Conservation (phyloP, 2,329 filamentous ascomycete genomes). For the Aspergillus thermomutatus region DNA sequence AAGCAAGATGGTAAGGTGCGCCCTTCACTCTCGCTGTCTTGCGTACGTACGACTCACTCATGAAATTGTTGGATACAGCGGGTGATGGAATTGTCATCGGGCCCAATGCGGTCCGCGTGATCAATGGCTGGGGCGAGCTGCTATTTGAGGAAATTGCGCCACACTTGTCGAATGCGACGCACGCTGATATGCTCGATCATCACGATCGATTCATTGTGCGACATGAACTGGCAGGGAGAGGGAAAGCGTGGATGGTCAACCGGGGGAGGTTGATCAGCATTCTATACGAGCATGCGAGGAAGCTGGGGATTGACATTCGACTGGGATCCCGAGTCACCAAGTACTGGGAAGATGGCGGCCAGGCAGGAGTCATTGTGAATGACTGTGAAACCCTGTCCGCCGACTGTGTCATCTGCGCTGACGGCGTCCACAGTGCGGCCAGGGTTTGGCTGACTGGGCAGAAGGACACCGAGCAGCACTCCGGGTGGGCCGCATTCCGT, state of each 20-base stretch:
- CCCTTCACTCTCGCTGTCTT: not conserved
- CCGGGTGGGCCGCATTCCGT: not conserved
- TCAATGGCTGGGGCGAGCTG: slow-evolving; percentile 4
- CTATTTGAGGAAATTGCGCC: not conserved
- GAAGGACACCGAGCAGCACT: not conserved
- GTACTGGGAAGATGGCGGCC: slow-evolving; percentile 2
- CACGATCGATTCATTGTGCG: not conserved
- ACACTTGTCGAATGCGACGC: not conserved
- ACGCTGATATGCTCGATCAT: not conserved
- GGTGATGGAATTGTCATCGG: slow-evolving; percentile 10
- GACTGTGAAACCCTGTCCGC: not conserved
- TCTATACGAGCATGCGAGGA: not conserved
- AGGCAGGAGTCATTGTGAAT: slow-evolving; percentile 1
- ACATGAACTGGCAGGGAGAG: not conserved
- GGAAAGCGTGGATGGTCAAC: not conserved
- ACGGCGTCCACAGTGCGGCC: slow-evolving; percentile 1
- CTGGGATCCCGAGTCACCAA: not conserved
- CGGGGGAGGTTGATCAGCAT: not conserved
- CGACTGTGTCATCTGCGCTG: slow-evolving; percentile 2
- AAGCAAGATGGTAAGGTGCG: not conserved
- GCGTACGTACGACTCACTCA: slow-evolving; percentile 2
- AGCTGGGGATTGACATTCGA: slow-evolving; percentile 2
- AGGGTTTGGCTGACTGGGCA: not conserved
- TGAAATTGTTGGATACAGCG: slow-evolving; percentile 1
- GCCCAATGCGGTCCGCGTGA: slow-evolving; percentile 4